Evolutionary conservation across 164 flowering plant species (phyloP), one percentile per base, ranked within the genome.

Genomic region (Macadamia tetraphylla): DNA sequence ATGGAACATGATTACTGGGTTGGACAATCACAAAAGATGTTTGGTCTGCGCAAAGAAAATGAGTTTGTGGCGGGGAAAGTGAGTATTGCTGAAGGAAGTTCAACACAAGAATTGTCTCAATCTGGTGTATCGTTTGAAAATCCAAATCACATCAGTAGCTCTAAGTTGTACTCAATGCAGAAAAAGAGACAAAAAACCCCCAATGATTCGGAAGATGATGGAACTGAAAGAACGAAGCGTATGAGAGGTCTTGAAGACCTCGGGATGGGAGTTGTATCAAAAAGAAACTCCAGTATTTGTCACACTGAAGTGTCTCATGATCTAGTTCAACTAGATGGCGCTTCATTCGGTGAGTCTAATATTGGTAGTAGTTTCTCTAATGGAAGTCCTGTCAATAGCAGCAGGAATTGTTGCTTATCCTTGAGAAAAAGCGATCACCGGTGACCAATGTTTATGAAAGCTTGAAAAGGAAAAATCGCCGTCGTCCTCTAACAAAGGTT

Each of bases 181-280:
- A 86, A 73, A 66, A 87, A 75, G 78, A 82, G 82, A 65, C 65
- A 77, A 66, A 85, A 73, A 80, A 88, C 86, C 14, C 94, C 94
- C 31, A 85, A 91, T 73, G 91, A 91, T 74, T 93, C 94, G 17
- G 97, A 93, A 68, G 96, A 94, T 81, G 98, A 91, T 79, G 94
- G 91, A 67, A 77, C 71, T 23, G 89, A 88, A 77, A 91, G 92
- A 59, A 75, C 65, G 48, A 85, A 84, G 82, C 89, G 95, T 1
- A 91, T 92, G 97, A 87, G 86, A 80, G 97, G 95, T 55, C 88
- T 92, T 70, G 82, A 90, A 67, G 97, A 92, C 69, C 77, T 90
- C 15, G 93, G 91, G 13, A 75, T 83, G 51, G 80, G 77, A 48
- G 74, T 80, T 58, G 75, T 55, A 29, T 66, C 78, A 12, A 79